Base-by-base conservation (phyloP, 352 stramenopile genomes). In the Pythium myriotylum region DNA sequence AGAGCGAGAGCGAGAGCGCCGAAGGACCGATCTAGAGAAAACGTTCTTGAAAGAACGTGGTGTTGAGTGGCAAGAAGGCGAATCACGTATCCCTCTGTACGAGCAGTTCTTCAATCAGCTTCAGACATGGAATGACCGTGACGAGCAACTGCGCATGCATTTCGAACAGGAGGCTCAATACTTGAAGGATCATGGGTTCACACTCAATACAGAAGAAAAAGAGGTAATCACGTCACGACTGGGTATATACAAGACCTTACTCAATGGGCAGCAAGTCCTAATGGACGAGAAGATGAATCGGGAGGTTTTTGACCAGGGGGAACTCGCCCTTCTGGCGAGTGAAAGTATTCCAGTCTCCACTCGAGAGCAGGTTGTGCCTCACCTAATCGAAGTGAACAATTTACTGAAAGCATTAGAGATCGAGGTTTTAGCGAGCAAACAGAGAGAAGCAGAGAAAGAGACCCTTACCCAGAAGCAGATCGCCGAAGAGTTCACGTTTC, bases 231-330 rank as follows among this genome's bases (percentile, higher is more conserved):
- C n/a, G 1, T 81, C 79, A 1, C 73, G 81, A 1, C n/a, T 78
- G 29, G 47, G 20, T 1, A 64, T 86, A 4, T 87, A 81, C 26
- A 49, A 71, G 42, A 74, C 64, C 32, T 75, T 90, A 22, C 57
- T 90, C 2, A 62, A 70, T 4, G 67, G 65, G 0, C 81, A 86
- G 32, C 74, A 72, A 41, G 56, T 65, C 9, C 52, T 88, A 29
- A 83, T 86, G 6, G 81, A 90, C 14, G 81, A 88, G 46, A 84
- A 84, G 48, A 70, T 86, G 65, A 64, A 85, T 61, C 67, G 77
- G 0, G 75, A 90, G 35, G 45, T 85, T 7, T 54, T 67, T 17
- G 14, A 70, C 1, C 68, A 65, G 33, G 67, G 65, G 22, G 72
- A 84, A 47, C 67, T 61, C 9, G 67, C 56, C 5, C 75, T 70